Conservation (phyloP, 1,284 basidiomycete species). For the Boletellus deceptivus region DNA sequence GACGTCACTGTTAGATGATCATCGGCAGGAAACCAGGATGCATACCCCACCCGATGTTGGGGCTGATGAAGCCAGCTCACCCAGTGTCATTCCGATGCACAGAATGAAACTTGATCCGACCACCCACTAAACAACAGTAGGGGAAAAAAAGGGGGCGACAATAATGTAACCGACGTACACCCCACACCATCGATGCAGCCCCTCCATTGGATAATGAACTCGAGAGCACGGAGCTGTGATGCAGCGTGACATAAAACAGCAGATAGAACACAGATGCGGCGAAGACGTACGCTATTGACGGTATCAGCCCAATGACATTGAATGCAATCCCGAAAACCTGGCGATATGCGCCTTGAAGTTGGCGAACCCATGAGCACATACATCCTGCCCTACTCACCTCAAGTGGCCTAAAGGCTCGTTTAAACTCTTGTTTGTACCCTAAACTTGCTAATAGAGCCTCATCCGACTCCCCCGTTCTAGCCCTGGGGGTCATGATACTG, state of each 20-base stretch:
- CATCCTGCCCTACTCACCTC: conserved; percentile 14
- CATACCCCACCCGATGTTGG: conserved; percentile 50
- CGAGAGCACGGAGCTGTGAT: conserved; percentile 36
- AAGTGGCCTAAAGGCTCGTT: conserved; percentile 29
- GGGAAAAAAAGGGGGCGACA: not conserved
- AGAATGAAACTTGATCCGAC: conserved; percentile 54
- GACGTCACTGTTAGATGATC: no score
- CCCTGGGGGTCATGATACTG: no score
- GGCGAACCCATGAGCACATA: no score
- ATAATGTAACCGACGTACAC: conserved; percentile 20
- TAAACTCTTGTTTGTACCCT: conserved; percentile 23
- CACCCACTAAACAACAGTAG: conserved; percentile 27
- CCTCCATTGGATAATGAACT: conserved; percentile 40
- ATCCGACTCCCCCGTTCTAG: not conserved
- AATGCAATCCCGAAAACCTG: conserved; percentile 37
- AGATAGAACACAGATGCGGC: not conserved
- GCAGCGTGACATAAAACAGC: not conserved
- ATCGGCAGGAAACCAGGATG: not conserved
- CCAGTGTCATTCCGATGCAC: conserved; percentile 66
- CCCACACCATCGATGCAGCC: conserved; percentile 28
- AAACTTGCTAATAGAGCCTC: conserved; percentile 1
- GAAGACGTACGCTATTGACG: conserved; percentile 38
- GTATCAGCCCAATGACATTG: conserved; percentile 42
- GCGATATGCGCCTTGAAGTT: no score
- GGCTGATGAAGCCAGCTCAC: conserved; percentile 69